phyloP scores from a whole-genome alignment of 768 basidiomycete genomes.

The Mycena crocata region DNA sequence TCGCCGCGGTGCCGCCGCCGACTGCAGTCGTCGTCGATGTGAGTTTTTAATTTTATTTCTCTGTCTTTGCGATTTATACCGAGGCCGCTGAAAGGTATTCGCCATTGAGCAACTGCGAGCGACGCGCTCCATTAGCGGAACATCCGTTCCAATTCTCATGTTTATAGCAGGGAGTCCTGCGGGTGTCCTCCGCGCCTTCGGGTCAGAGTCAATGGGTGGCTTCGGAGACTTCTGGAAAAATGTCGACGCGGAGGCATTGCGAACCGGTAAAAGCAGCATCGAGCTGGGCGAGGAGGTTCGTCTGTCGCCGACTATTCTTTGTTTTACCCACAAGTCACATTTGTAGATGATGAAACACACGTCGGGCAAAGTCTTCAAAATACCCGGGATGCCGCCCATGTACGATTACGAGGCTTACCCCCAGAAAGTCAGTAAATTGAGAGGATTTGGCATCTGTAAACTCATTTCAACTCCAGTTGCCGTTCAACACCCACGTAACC shows the following conservation, averaged over 20 bases:
- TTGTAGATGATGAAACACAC: neutral
- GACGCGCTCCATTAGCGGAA: constrained; percentile 11
- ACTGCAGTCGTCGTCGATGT: constrained; percentile 6
- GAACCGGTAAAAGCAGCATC: neutral
- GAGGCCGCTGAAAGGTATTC: neutral
- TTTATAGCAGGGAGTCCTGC: neutral
- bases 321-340: no score
- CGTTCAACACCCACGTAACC: neutral
- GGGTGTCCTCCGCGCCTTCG: neutral
- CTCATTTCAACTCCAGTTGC: neutral
- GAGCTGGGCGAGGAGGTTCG: constrained; percentile 15
- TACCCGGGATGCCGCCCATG: constrained; percentile 8
- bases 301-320: neutral
- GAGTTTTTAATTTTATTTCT: neutral
- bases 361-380: neutral
- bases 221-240: neutral
- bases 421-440: neutral
- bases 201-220: constrained; percentile 11
- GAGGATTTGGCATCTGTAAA: neutral
- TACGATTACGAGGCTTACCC: constrained; percentile 14
- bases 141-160: constrained; percentile 1
- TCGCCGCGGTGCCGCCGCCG: constrained; percentile 5
- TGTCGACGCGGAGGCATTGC: constrained; percentile 9
- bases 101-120: neutral
- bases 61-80: neutral